Base-by-base conservation (phyloP, 345 rosid genomes). In the Psidium friedrichsthalianum region DNA sequence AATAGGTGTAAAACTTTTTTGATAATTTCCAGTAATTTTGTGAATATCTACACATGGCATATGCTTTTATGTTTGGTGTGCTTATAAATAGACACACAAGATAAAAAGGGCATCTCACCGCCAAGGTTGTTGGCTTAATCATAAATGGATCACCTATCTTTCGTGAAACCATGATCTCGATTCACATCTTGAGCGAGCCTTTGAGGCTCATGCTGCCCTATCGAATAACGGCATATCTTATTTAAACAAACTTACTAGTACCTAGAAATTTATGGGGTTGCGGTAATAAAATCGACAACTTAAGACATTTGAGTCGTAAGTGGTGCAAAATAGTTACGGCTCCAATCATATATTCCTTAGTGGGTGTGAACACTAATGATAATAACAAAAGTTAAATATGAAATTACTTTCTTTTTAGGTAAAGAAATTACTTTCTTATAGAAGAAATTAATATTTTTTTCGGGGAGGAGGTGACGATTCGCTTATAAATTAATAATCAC, bases 211-310 rank as follows among this genome's bases (percentile, higher is more conserved):
- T 32, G 22, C 44, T 8, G 42, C 40, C 2, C 16, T 61, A 5
- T 5, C 21, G 14, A 61, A 15, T 27, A 18, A 29, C 20, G 8
- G 2, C 74, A 7, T 61, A 1, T 40, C 74, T 61, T 2, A 8
- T 61, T 61, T 15, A 61, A 6, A 61, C 15, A 15, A 40, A 61
- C 74, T 61, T 21, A 11, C 25, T 61, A 27, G 2, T 6, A 27
- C 18, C 16, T 61, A 15, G 5, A 8, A 14, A 6, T 14, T 3
- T 0, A 27, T 15, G 21, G 2, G 5, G 18, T 8, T 29, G 1
- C 40, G 51, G 51, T 8, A 47, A 47, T 2, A 11, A 47, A 47
- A 47, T 47, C 11, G 51, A 47, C 51, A 8, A 47, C 51, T 11
- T 8, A 47, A 52, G 16, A 52, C 54, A 52, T 52, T 52, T 12